phyloP scores from a whole-genome alignment of 768 basidiomycete genomes.

The Megacollybia marginata region DNA sequence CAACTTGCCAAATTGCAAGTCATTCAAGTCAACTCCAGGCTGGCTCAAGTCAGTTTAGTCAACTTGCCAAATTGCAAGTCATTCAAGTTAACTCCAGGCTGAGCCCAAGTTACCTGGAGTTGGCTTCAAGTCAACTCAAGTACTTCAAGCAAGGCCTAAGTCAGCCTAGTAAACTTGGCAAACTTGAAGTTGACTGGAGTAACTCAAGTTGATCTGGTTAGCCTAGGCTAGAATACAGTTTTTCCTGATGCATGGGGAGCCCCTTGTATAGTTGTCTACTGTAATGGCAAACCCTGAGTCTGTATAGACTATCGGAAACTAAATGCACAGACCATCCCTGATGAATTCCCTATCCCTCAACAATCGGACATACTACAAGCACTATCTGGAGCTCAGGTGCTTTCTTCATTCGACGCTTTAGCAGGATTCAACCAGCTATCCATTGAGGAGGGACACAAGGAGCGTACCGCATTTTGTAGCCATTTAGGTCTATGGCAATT shows the following conservation, averaged over 20 bases:
- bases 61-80: too few relatives aligned
- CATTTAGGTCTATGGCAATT: slow-evolving; percentile 24
- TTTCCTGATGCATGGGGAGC: slow-evolving; percentile 25
- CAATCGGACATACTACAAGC: slow-evolving; percentile 18
- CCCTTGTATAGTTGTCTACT: slow-evolving; percentile 19
- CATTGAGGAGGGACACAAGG: slow-evolving; percentile 10
- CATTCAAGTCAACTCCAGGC: too few relatives aligned
- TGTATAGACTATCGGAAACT: slow-evolving; percentile 20
- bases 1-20: too few relatives aligned
- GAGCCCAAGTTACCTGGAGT: too few relatives aligned
- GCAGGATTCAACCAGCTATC: slow-evolving; percentile 23
- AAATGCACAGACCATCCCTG: slow-evolving; percentile 10
- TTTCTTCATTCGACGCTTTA: slow-evolving; percentile 22
- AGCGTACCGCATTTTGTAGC: slow-evolving; percentile 21
- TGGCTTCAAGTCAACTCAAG: too few relatives aligned
- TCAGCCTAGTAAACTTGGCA: too few relatives aligned
- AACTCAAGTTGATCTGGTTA: too few relatives aligned
- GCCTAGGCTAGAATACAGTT: too few relatives aligned
- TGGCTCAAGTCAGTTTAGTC: too few relatives aligned
- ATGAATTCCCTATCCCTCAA: slow-evolving; percentile 21
- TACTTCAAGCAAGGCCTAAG: too few relatives aligned
- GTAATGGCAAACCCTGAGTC: slow-evolving; percentile 18
- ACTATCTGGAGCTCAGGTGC: slow-evolving; percentile 11
- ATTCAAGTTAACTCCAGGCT: too few relatives aligned
- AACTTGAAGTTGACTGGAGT: too few relatives aligned